Evolutionary conservation across 192 early-diverging fungal species (phyloP).

Genomic region (Spinellus fusiger): DNA sequence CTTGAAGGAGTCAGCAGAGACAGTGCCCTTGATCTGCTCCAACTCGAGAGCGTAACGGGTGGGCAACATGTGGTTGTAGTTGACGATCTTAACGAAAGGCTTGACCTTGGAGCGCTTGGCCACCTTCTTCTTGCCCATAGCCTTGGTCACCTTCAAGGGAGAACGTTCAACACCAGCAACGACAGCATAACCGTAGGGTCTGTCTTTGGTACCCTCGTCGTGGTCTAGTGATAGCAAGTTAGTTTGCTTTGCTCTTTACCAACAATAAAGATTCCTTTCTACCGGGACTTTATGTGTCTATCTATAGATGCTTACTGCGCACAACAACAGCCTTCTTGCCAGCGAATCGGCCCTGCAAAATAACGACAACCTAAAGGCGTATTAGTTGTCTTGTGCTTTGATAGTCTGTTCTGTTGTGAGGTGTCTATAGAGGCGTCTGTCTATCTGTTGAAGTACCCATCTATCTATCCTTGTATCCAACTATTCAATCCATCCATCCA

Average conservation of each 20-base stretch:
- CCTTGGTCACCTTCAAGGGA: slow-evolving; percentile 95
- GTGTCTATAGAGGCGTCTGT: not conserved
- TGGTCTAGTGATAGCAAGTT: slow-evolving; percentile 40
- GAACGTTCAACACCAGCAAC: slow-evolving; percentile 97
- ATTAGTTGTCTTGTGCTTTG: not conserved
- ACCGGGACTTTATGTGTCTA: slow-evolving; percentile 19
- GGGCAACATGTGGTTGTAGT: slow-evolving; percentile 99
- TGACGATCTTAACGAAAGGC: slow-evolving; percentile 98
- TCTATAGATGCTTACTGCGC: slow-evolving; percentile 61
- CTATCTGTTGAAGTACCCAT: not conserved
- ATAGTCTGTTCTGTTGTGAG: not conserved
- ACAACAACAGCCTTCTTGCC: slow-evolving; percentile 99
- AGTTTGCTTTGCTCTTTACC: not conserved
- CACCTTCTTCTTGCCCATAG: slow-evolving; percentile 93
- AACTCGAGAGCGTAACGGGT: slow-evolving; percentile 97
- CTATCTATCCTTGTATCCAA: not conserved
- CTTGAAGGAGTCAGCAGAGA: slow-evolving; percentile 86
- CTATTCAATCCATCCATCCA: not conserved
- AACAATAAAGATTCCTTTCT: slow-evolving; percentile 18
- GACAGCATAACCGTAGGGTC: slow-evolving; percentile 96
- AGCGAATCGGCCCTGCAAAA: slow-evolving; percentile 97
- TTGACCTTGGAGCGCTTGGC: slow-evolving; percentile 97
- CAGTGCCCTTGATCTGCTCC: slow-evolving; percentile 83
- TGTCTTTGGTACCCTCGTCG: slow-evolving; percentile 97
- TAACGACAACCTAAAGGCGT: slow-evolving; percentile 79